These are phyloP conservation scores for Breynia disticha DNA, from an alignment of 441 rosid genomes.

Conservation along the genomic window DNA sequence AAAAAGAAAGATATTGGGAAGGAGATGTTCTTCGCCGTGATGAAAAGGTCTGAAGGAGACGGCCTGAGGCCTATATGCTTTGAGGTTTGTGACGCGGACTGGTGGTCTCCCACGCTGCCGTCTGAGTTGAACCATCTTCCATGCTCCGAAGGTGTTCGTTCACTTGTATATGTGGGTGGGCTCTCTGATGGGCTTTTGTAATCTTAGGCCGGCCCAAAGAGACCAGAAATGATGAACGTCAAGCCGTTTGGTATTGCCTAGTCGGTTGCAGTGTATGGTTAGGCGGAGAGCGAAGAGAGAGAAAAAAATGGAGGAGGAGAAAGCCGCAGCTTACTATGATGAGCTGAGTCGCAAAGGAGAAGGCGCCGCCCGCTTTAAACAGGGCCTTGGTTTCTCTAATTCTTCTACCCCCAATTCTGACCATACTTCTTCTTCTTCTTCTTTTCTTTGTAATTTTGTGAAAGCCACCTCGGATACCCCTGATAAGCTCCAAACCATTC, in stretches of 20 bases:
- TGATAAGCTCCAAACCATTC: conserved; percentile 42
- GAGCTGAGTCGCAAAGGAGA: conserved; percentile 81
- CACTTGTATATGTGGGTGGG: conserved; percentile 4
- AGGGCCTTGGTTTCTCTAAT: conserved; percentile 73
- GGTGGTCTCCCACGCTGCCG: conserved; percentile 21
- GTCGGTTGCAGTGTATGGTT: no score
- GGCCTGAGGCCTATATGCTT: conserved; percentile 26
- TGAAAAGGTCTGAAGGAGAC: conserved; percentile 44
- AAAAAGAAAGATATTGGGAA: no score
- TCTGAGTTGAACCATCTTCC: conserved; percentile 13
- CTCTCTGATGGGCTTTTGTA: no score
- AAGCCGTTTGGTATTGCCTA: no score
- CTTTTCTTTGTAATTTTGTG: conserved; percentile 59
- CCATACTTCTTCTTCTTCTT: conserved; percentile 45
- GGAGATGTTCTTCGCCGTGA: conserved; percentile 19
- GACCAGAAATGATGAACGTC: no score
- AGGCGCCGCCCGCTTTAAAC: conserved; percentile 95
- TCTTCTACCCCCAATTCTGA: conserved; percentile 18
- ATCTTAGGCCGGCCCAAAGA: no score
- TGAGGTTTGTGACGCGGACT: conserved; percentile 16
- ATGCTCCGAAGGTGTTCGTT: conserved; percentile 11
- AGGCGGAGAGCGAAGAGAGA: neutral
- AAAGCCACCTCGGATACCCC: conserved; percentile 30
- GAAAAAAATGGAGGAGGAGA: conserved; percentile 70
- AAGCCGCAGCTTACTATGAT: conserved; percentile 88